A percentile compares a stretch with the other conserved stretches of the same genome.
phyloP scores from a whole-genome alignment of 179 eudicot genomes.

The Beta lomatogona region DNA sequence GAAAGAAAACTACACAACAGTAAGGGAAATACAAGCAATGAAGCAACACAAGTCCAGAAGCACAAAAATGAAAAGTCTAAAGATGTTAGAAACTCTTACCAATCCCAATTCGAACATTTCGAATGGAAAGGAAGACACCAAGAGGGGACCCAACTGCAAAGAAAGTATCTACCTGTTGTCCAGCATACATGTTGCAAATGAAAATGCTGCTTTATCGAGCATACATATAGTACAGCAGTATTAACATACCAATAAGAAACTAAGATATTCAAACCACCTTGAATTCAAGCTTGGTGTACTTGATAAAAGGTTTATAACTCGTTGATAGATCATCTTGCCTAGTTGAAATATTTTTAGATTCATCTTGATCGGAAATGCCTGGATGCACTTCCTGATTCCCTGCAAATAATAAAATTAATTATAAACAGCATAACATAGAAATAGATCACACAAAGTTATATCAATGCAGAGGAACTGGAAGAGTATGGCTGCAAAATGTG shows the following conservation, averaged over 20 bases:
- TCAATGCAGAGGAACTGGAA: constrained; percentile 8
- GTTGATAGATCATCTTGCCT: constrained; percentile 39
- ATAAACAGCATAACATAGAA: background rate
- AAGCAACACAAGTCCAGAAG: constrained; percentile 13
- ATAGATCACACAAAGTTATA: constrained; percentile 13
- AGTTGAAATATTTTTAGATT: constrained; percentile 39
- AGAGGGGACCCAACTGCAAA: constrained; percentile 99
- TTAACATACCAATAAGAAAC: background rate
- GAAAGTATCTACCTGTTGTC: constrained; percentile 85
- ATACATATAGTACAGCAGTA: background rate
- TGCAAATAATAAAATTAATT: constrained; percentile 17
- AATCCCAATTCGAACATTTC: constrained; percentile 91
- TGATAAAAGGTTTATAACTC: constrained; percentile 66
- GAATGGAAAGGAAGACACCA: constrained; percentile 95
- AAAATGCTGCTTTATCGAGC: constrained; percentile 10
- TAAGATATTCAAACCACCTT: constrained; percentile 46
- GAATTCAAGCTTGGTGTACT: constrained; percentile 82
- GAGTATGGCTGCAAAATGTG: constrained; percentile 2
- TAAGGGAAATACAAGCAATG: background rate
- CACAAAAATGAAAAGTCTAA: background rate
- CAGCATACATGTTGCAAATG: constrained; percentile 5
- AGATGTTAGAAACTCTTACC: constrained; percentile 46
- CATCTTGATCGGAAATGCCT: constrained; percentile 35
- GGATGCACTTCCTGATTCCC: constrained; percentile 34
- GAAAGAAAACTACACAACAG: background rate